phyloP scores from a whole-genome alignment of 2,329 filamentous ascomycete species.

The Calonectria hawksworthii region DNA sequence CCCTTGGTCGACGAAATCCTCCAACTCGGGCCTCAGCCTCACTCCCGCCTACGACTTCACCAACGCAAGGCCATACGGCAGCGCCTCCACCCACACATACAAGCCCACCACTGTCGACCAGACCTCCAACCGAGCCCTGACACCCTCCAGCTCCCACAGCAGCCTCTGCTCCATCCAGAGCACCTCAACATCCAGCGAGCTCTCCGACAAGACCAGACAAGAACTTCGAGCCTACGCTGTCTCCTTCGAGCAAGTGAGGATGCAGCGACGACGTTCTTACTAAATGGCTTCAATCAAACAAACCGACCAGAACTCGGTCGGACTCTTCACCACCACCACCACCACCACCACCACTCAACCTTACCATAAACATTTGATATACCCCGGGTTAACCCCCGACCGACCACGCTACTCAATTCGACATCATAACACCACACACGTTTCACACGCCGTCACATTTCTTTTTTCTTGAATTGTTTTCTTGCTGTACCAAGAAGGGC shows the following conservation, averaged over 20 bases:
- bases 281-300: conserved; percentile 51
- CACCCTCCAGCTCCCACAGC: conserved; percentile 84
- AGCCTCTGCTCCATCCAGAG: conserved; percentile 86
- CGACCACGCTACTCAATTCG: conserved; percentile 51
- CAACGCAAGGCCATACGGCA: conserved; percentile 71
- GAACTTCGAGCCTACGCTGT: conserved; percentile 89
- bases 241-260: conserved; percentile 86
- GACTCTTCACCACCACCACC: conserved; percentile 14
- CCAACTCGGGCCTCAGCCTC: conserved; percentile 72
- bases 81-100: conserved; percentile 58
- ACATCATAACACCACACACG: conserved; percentile 38
- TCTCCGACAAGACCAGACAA: conserved; percentile 83
- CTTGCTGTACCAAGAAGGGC: conserved; percentile 63
- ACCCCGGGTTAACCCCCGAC: conserved; percentile 25
- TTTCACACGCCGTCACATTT: conserved; percentile 33
- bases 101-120: conserved; percentile 42
- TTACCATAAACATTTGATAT: conserved; percentile 22
- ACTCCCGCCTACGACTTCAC: conserved; percentile 83
- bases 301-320: conserved; percentile 8
- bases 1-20: conserved; percentile 59
- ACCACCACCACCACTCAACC: conserved; percentile 16
- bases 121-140: conserved; percentile 60
- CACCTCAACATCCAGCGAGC: conserved; percentile 65
- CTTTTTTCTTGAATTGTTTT: conserved; percentile 44
- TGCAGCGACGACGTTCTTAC: conserved; percentile 70